A percentile compares a stretch with the other conserved stretches of the same genome.
Evolutionary conservation across 768 basidiomycete genomes (phyloP).

Genomic region (Mycena pura): DNA sequence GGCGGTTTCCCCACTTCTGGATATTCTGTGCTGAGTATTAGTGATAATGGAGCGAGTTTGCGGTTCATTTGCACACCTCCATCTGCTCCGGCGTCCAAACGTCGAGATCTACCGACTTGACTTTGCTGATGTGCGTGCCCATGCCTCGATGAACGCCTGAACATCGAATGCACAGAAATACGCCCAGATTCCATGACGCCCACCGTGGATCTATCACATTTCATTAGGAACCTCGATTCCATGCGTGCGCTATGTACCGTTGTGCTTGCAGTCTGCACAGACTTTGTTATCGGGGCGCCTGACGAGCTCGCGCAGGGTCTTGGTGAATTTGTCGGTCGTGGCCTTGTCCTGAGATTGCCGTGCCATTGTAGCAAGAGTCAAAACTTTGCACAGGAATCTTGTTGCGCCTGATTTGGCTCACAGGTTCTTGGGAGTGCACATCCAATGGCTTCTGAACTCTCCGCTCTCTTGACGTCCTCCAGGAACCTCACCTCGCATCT

Average conservation of each 20-base stretch:
- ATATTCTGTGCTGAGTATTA: slow-evolving; percentile 43
- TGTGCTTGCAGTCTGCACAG: slow-evolving; percentile 96
- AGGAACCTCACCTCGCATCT: slow-evolving; percentile 80
- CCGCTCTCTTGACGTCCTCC: slow-evolving; percentile 73
- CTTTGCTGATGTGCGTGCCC: slow-evolving; percentile 97
- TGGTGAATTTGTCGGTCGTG: slow-evolving; percentile 80
- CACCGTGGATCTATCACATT: slow-evolving; percentile 83
- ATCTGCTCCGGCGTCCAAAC: slow-evolving; percentile 98
- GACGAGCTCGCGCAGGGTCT: slow-evolving; percentile 84
- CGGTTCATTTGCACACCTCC: slow-evolving; percentile 74
- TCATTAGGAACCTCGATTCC: slow-evolving; percentile 9
- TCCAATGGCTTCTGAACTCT: slow-evolving; percentile 58
- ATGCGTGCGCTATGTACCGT: slow-evolving; percentile 62
- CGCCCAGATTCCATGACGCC: slow-evolving; percentile 97
- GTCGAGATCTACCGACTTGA: slow-evolving; percentile 97
- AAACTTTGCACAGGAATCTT: neutral
- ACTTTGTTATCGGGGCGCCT: slow-evolving; percentile 91
- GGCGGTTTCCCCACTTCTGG: slow-evolving; percentile 93
- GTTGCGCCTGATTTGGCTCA: neutral
- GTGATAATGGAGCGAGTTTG: neutral
- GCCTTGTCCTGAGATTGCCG: slow-evolving; percentile 86
- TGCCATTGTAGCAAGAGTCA: slow-evolving; percentile 43
- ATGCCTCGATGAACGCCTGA: slow-evolving; percentile 97
- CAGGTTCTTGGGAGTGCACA: slow-evolving; percentile 11
- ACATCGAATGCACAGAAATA: slow-evolving; percentile 95